phyloP scores from a whole-genome alignment of 176 grass and related monocot genomes.

The Triticum aestivum region DNA sequence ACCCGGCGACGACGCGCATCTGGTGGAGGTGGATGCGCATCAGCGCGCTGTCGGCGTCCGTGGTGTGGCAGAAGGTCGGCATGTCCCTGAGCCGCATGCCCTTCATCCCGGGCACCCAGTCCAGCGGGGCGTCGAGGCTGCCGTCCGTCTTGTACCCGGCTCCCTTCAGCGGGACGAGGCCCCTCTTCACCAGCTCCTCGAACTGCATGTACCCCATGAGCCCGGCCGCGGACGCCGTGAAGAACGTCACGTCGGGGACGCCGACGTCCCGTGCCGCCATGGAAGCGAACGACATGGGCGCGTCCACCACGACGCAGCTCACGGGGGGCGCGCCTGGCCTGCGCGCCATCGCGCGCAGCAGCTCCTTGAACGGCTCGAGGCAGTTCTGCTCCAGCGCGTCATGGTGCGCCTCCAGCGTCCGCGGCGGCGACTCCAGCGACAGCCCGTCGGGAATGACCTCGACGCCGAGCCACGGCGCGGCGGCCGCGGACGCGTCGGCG shows the following conservation, averaged over 20 bases:
- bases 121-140: slow-evolving; percentile 10
- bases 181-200: neutral
- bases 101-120: slow-evolving; percentile 44
- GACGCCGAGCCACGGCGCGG: neutral
- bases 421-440: slow-evolving; percentile 1
- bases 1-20: neutral
- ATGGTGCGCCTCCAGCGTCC: neutral
- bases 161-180: slow-evolving; percentile 7
- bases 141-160: neutral
- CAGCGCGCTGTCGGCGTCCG: slow-evolving; percentile 4
- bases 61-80: slow-evolving; percentile 32
- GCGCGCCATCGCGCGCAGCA: neutral
- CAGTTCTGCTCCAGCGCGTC: neutral
- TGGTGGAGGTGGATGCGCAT: neutral
- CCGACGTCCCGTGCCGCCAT: neutral
- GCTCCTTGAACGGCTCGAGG: neutral
- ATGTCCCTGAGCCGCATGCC: slow-evolving; percentile 43
- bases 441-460: slow-evolving; percentile 13
- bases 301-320: neutral
- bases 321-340: neutral
- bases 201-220: slow-evolving; percentile 8
- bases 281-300: neutral
- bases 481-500: neutral
- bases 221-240: neutral
- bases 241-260: neutral